Percentiles rank a stretch among this genome's conserved stretches.
phyloP scores from a whole-genome alignment of 352 stramenopile species.

The Pelagophyceae sp. region DNA sequence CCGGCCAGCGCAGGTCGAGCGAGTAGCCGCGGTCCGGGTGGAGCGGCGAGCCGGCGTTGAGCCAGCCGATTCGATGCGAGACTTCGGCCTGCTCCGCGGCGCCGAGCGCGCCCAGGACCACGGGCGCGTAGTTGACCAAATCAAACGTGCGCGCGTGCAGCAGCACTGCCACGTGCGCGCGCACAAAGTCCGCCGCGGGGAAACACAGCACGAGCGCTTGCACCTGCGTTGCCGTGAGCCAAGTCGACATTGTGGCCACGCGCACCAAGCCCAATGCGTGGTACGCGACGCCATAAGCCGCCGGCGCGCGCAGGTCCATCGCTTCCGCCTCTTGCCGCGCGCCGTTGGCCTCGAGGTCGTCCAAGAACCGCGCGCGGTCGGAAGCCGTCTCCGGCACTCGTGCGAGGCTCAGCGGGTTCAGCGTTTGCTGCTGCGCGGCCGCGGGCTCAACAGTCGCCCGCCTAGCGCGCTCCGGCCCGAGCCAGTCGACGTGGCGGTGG shows the following conservation, averaged over 20 bases:
- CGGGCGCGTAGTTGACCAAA: slow-evolving; percentile 56
- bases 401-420: no score
- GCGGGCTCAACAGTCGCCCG: no score
- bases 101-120: slow-evolving; percentile 30
- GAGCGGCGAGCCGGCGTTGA: slow-evolving; percentile 66
- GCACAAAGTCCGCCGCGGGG: slow-evolving; percentile 45
- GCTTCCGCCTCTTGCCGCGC: no score
- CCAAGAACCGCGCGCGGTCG: no score
- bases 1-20: slow-evolving; percentile 56
- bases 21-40: slow-evolving; percentile 61
- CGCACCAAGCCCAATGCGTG: slow-evolving; percentile 44
- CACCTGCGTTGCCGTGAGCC: slow-evolving; percentile 49
- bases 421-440: no score
- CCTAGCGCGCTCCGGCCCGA: no score
- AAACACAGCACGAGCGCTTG: slow-evolving; percentile 40
- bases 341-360: no score
- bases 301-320: no score
- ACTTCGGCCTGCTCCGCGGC: slow-evolving; percentile 53
- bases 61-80: slow-evolving; percentile 59
- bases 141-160: slow-evolving; percentile 57
- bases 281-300: no score
- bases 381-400: no score
- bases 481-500: no score
- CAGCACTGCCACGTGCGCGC: slow-evolving; percentile 49
- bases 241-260: slow-evolving; percentile 46